Base-by-base conservation (phyloP, 495 filamentous ascomycete species). In the Letharia columbiana region DNA sequence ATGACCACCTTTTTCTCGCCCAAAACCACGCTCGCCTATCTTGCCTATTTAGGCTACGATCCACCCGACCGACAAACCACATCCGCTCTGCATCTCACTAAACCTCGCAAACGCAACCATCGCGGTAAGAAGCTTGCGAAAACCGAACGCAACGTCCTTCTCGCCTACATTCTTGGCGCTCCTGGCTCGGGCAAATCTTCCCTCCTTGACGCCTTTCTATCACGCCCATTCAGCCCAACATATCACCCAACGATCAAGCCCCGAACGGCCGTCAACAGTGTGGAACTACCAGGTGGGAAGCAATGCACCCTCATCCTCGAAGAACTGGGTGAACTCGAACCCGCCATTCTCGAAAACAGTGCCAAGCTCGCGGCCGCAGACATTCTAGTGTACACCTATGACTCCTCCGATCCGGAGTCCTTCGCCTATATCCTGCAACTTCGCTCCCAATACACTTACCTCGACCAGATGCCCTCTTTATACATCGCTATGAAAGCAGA, bases 1-100 rank as follows among this genome's bases (percentile, higher is more conserved):
- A 98, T 98, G 94, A 98, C 95, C 0, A 98, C 94, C 3, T 98
- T 98, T 71, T 84, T 92, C 60, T 91, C 94, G 41, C 93, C 95
- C 20, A 93, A 91, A 73, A 98, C 91, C 0, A 98, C 94, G 0
- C 78, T 98, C 3, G 90, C 93, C 67, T 98, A 98, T 72, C 83
- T 98, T 13, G 95, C 94, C 10, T 98, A 96, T 71, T 84, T 98
- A 3, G 94, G 94, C 13, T 98, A 96, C 72, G 90, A 91, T 69
- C 82, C 82, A 13, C 71, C 79, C 1, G 73, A 77, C 58, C 80
- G 81, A 66, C 83, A 86, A 54, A 91, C 87, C 12, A 89, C 91
- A 0, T 84, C 88, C 3, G 94, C 94, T 13, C 80, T 98, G 37
- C 95, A 96, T 71, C 82, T 96, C 40, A 98, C 95, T 18, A 92